These are phyloP conservation scores for Alternaria hordeiaustralica DNA, from an alignment of 2,329 filamentous ascomycete genomes.

Conservation along the genomic window DNA sequence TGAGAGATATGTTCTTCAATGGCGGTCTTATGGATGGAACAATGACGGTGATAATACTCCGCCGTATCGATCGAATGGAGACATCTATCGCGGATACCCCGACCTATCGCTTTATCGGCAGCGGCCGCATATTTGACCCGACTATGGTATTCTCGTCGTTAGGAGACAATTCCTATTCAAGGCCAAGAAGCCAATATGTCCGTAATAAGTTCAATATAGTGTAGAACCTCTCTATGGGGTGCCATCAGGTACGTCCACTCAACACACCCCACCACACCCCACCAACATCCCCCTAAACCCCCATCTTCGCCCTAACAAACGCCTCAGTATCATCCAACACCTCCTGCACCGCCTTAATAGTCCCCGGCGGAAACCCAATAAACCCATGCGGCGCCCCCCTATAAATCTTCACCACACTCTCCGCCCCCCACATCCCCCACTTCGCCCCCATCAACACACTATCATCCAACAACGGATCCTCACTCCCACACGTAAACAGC, in stretches of 20 bases:
- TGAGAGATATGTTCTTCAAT: too few species aligned
- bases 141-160: not conserved
- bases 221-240: not conserved
- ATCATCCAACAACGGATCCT: slow-evolving; percentile 62
- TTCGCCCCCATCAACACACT: slow-evolving; percentile 61
- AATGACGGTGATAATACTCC: not conserved
- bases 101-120: not conserved
- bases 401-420: slow-evolving; percentile 60
- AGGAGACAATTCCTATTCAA: too few species aligned
- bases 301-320: slow-evolving; percentile 48
- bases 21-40: too few species aligned
- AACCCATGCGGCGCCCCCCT: slow-evolving; percentile 64
- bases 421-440: slow-evolving; percentile 60
- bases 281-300: not conserved
- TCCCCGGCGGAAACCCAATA: slow-evolving; percentile 50
- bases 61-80: not conserved
- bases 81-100: not conserved
- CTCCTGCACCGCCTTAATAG: slow-evolving; percentile 46
- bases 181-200: too few species aligned
- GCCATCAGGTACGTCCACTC: not conserved
- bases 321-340: slow-evolving; percentile 49
- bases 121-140: not conserved
- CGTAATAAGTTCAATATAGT: not conserved
- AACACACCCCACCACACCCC: too few species aligned
- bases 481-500: slow-evolving; percentile 62